Base-by-base conservation (phyloP, 2,329 filamentous ascomycete genomes). In the Phialemoniopsis sp. region DNA sequence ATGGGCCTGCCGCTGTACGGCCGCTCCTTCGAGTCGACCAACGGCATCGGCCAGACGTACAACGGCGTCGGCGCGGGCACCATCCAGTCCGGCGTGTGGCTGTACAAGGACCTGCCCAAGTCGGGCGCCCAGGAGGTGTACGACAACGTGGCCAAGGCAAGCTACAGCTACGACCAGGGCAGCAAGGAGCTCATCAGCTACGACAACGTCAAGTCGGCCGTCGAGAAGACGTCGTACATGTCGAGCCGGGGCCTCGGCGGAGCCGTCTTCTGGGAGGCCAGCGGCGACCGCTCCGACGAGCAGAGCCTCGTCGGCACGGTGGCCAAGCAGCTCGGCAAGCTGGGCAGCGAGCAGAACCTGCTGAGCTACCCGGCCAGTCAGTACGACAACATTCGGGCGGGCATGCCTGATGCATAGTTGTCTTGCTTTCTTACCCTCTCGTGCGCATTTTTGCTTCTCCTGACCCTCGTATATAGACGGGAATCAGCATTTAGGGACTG, bases 231-330 rank as follows among this genome's bases (percentile, higher is more conserved):
- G 1, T 56, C 66, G 8, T 93, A 83, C 53, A 70, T 93, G 47
- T 64, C 67, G 48, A 52, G 64, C 16, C 68, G 70, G 38, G 67
- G 74, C 0, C 72, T 94, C 2, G 87, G 85, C 2, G 88, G 88
- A 12, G 82, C 78, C 1, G 87, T 93, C 70, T 94, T 85, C 75
- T 95, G 88, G 88, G 87, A 94, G 60, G 82, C 79, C 9, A 85
- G 78, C 47, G 82, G 79, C 12, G 88, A 94, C 52, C 66, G 59
- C 46, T 49, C 45, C 1, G 73, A 67, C 26, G 54, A 51, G 2
- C 46, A 51, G 15, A 89, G 84, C 50, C 62, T 93, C 46, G 77
- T 87, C 15, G 57, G 63, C 14, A 71, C 71, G 8, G 54, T 77
- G 45, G 68, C 71, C 3, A 60, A 59, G 30, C 55, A 49, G 4